Percentiles rank a stretch among this genome's conserved stretches.
phyloP scores from a whole-genome alignment of 2,329 filamentous ascomycete species.

The Phialemonium atrogriseum region DNA sequence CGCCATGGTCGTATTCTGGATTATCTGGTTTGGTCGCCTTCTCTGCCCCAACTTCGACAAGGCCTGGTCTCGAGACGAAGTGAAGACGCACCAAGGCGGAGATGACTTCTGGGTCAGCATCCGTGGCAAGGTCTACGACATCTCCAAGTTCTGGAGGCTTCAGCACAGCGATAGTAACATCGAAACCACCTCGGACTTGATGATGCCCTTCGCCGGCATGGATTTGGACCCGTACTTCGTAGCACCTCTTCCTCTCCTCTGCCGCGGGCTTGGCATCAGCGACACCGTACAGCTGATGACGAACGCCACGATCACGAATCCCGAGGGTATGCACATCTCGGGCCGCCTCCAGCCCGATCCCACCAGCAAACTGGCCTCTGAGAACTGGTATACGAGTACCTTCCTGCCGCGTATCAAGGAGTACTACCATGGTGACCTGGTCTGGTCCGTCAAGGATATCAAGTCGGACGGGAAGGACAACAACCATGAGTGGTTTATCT shows the following conservation, averaged over 20 bases:
- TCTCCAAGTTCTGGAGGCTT: conserved; percentile 76
- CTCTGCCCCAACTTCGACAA: conserved; percentile 90
- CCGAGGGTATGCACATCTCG: conserved; percentile 59
- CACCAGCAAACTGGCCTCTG: conserved; percentile 48
- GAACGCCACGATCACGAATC: conserved; percentile 19
- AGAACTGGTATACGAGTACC: conserved; percentile 66
- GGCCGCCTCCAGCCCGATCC: conserved; percentile 51
- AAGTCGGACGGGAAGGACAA: conserved; percentile 56
- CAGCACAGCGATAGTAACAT: conserved; percentile 71
- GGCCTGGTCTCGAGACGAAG: conserved; percentile 68
- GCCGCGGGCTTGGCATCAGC: conserved; percentile 60
- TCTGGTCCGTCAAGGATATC: conserved; percentile 56
- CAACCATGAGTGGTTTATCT: conserved; percentile 70
- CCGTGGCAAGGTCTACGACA: conserved; percentile 83
- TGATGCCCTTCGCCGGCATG: conserved; percentile 70
- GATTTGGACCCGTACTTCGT: conserved; percentile 82
- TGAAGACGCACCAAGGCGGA: conserved; percentile 59
- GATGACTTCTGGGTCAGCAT: conserved; percentile 83
- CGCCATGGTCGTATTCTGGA: conserved; percentile 79
- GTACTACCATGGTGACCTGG: conserved; percentile 81
- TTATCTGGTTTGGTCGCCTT: conserved; percentile 74
- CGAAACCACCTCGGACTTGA: conserved; percentile 51
- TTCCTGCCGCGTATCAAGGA: conserved; percentile 77
- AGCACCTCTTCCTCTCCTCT: conserved; percentile 66
- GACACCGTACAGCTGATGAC: conserved; percentile 43